These are phyloP conservation scores for Pseudogymnoascus sp. DNA, from an alignment of 2,329 filamentous ascomycete species.

Conservation along the genomic window DNA sequence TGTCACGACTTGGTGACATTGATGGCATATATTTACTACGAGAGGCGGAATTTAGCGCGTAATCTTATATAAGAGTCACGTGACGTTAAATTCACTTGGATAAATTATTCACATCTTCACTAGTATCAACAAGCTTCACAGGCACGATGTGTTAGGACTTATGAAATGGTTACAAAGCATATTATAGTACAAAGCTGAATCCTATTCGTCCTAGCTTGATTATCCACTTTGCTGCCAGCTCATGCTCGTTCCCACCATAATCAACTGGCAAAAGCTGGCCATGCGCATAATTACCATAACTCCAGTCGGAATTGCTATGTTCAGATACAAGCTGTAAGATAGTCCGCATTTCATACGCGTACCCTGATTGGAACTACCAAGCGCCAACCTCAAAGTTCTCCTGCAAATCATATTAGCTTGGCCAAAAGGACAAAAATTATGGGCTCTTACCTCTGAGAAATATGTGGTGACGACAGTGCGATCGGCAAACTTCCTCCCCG, in stretches of 20 bases:
- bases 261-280: background rate
- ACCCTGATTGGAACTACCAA: slow-evolving; percentile 23
- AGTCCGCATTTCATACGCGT: background rate
- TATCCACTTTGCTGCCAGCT: slow-evolving; percentile 1
- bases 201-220: slow-evolving; percentile 4
- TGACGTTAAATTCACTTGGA: background rate
- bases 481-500: slow-evolving; percentile 92
- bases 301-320: background rate
- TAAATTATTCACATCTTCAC: background rate
- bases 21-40: slow-evolving; percentile 4
- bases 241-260: background rate
- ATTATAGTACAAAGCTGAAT: slow-evolving; percentile 3
- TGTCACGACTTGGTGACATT: slow-evolving; percentile 1
- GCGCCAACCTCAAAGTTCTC: slow-evolving; percentile 73
- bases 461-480: slow-evolving; percentile 94
- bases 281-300: background rate
- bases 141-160: background rate
- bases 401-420: slow-evolving; percentile 38
- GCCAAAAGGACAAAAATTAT: background rate
- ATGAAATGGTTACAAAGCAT: slow-evolving; percentile 4
- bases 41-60: slow-evolving; percentile 4
- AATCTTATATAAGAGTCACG: background rate
- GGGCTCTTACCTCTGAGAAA: slow-evolving; percentile 70
- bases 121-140: background rate
- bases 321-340: background rate